Base-by-base conservation (phyloP, 257 asterid species). In the Scutellaria galericulata region DNA sequence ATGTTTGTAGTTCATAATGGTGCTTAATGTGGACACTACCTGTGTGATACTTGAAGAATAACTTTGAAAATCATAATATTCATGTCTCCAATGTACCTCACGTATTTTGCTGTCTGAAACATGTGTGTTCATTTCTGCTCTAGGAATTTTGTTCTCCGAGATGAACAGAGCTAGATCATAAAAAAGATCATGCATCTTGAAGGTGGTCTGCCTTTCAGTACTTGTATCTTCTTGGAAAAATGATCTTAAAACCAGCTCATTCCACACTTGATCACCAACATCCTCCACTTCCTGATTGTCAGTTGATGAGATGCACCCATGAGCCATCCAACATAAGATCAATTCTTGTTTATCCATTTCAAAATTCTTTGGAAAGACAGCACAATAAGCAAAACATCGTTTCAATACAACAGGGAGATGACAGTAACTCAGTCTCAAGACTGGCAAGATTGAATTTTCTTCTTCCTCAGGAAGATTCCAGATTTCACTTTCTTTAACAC, bases 341-440 rank as follows among this genome's bases (percentile, higher is more conserved):
- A 73, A 59, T 0, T 54, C 14, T 22, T 1, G 4, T 6, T 54
- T 54, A 3, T 7, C 2, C 22, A 56, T 22, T 11, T 3, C 0
- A 24, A 10, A 9, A 24, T 24, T 39, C 14, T 24, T 55, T 10
- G 61, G 74, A 72, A 66, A 75, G 56, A 75, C 35, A 0, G 83
- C 74, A 48, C 84, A 80, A 44, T 80, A 62, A 9, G 62, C 74
- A 67, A 72, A 80, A 68, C 81, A 76, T 4, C 14, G 66, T 52
- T 75, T 76, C 65, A 76, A 40, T 7, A 5, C 41, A 41, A 55
- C 27, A 52, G 78, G 78, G 57, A 80, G 81, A 60, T 72, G 72
- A 6, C 12, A 68, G 53, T 77, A 81, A 35, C 85, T 77, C 74
- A 80, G 58, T 66, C 68, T 73, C 56, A 80, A 71, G n/a, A 70